These are phyloP conservation scores for Botrytis porri DNA, from an alignment of 2,329 filamentous ascomycete species.

Conservation along the genomic window DNA sequence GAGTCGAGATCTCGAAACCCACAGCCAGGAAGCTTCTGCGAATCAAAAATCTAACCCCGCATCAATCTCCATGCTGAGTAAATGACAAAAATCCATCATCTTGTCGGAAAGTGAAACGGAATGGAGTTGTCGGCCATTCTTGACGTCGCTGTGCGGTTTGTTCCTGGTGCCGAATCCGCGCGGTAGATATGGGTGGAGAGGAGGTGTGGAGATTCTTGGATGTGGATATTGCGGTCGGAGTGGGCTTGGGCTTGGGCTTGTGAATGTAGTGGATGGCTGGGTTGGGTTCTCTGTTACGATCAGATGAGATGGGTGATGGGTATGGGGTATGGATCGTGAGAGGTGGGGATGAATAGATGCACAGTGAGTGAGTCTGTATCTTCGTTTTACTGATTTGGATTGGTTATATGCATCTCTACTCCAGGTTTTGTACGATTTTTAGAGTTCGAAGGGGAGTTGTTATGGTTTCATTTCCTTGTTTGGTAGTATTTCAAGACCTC, in stretches of 20 bases:
- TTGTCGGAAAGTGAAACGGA: fast-evolving
- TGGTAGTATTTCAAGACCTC: neutral
- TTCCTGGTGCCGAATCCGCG: conserved; percentile 45
- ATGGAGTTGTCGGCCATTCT: neutral
- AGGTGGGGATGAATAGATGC: neutral
- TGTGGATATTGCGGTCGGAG: neutral
- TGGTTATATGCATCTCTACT: neutral
- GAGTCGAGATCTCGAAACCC: neutral
- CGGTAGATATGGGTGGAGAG: conserved; percentile 43
- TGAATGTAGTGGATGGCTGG: neutral
- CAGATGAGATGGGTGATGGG: neutral
- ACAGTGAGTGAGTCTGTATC: neutral
- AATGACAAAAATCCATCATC: too few species aligned
- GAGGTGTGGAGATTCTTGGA: conserved; percentile 34
- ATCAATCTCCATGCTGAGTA: neutral
- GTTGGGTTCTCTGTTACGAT: neutral
- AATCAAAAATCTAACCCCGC: too few species aligned
- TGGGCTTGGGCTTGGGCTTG: too few species aligned
- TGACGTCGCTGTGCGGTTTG: too few species aligned
- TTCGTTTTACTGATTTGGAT: neutral
- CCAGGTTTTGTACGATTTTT: neutral
- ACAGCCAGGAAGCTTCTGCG: neutral
- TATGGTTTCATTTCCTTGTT: neutral
- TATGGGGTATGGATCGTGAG: too few species aligned
- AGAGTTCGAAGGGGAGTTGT: neutral